Conservation (phyloP, 129 eudicot species). For the Artemisia tridentata region DNA sequence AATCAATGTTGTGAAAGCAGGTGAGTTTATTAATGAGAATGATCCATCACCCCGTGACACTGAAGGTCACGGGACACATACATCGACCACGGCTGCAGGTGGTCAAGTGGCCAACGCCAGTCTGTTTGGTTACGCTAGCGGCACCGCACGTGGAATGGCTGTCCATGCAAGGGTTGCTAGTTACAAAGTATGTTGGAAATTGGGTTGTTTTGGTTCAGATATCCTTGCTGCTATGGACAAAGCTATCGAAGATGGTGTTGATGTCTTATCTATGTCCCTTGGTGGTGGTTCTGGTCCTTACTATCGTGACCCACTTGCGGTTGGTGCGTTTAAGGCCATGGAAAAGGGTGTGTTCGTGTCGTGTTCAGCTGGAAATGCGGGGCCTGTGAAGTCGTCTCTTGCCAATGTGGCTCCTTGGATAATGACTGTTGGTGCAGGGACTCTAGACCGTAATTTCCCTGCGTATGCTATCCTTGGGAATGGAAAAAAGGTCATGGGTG, state of each 20-base stretch:
- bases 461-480: constrained; percentile 47
- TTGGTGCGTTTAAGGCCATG: constrained; percentile 59
- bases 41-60: constrained; percentile 46
- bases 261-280: constrained; percentile 59
- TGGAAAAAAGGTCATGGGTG: constrained; percentile 43
- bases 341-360: constrained; percentile 51
- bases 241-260: constrained; percentile 63
- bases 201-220: constrained; percentile 62
- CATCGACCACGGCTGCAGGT: constrained; percentile 64
- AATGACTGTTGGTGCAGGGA: constrained; percentile 75
- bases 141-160: constrained; percentile 62
- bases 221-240: constrained; percentile 67
- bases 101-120: constrained; percentile 36
- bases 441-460: constrained; percentile 55
- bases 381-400: constrained; percentile 48
- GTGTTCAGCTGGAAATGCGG: constrained; percentile 68
- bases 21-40: constrained; percentile 11
- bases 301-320: constrained; percentile 47
- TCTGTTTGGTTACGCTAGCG: constrained; percentile 54
- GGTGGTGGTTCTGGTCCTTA: constrained; percentile 50
- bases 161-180: constrained; percentile 59
- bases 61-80: constrained; percentile 84
- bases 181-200: constrained; percentile 58
- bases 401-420: constrained; percentile 78
- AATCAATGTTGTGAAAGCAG: too few relatives aligned